Evolutionary conservation across 169 alveolate genomes (phyloP).

Genomic region (Neospora caninum): DNA sequence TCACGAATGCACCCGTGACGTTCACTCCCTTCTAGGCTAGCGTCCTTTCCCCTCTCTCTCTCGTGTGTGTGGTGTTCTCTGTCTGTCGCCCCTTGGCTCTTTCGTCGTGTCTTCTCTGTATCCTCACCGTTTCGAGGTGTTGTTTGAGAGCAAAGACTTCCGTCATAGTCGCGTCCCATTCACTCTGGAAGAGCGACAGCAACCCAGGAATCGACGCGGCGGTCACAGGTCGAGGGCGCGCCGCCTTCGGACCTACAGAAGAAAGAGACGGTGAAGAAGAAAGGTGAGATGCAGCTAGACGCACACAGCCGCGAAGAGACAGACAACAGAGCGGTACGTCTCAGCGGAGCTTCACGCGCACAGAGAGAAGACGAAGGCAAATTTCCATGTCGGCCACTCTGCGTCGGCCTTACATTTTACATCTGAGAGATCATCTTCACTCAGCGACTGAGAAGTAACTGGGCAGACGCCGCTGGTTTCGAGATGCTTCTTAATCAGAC

Average conservation of each 20-base stretch:
- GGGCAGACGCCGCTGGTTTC: slow-evolving; percentile 71
- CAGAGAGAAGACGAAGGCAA: too few species aligned
- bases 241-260: slow-evolving; percentile 73
- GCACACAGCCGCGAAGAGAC: neutral
- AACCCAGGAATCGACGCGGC: slow-evolving; percentile 94
- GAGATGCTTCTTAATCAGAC: slow-evolving; percentile 73
- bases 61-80: too few species aligned
- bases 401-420: slow-evolving; percentile 44
- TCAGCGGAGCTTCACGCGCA: too few species aligned
- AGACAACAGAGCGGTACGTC: neutral
- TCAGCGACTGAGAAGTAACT: slow-evolving; percentile 62
- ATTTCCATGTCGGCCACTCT: too few species aligned
- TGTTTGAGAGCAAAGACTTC: slow-evolving; percentile 92
- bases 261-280: neutral
- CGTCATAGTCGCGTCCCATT: slow-evolving; percentile 95
- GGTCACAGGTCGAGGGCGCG: slow-evolving; percentile 92
- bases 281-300: neutral
- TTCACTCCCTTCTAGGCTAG: too few species aligned
- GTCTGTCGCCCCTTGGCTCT: neutral
- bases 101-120: neutral
- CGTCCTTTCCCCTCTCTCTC: neutral
- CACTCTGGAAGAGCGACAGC: slow-evolving; percentile 90
- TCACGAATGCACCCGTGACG: too few species aligned
- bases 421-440: slow-evolving; percentile 56
- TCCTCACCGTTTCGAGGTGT: slow-evolving; percentile 82